These are phyloP conservation scores for Cutaneotrichosporon cavernicola DNA, from an alignment of 1,284 basidiomycete species.

Conservation along the genomic window DNA sequence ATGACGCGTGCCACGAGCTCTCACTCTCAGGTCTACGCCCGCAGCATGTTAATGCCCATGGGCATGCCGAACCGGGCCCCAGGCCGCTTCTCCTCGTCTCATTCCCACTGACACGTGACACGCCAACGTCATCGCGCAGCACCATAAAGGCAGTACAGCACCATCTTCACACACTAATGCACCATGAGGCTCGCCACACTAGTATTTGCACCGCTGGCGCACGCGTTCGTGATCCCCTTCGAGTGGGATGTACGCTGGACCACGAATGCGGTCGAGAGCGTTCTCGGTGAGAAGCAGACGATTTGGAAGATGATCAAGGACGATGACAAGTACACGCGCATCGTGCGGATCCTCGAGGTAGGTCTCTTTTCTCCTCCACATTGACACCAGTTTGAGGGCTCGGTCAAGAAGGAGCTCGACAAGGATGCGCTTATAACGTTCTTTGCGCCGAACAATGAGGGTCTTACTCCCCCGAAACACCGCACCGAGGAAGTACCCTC, in stretches of 20 bases:
- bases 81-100: too few species aligned
- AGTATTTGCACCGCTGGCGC: slow-evolving; percentile 2
- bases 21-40: too few species aligned
- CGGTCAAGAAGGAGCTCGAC: slow-evolving; percentile 47
- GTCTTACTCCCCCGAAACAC: slow-evolving; percentile 41
- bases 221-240: not conserved
- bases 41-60: too few species aligned
- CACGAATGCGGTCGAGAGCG: not conserved
- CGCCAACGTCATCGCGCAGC: not conserved
- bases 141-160: not conserved
- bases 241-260: slow-evolving; percentile 8
- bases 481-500: slow-evolving; percentile 43
- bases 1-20: too few species aligned
- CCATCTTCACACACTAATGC: not conserved
- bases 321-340: slow-evolving; percentile 49
- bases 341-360: slow-evolving; percentile 52
- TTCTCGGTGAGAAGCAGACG: slow-evolving; percentile 30
- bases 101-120: not conserved
- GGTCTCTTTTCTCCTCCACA: not conserved
- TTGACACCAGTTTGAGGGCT: slow-evolving; percentile 36
- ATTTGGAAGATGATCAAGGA: slow-evolving; percentile 50
- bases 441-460: slow-evolving; percentile 53
- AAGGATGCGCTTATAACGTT: slow-evolving; percentile 48
- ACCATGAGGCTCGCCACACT: not conserved
- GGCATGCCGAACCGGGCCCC: too few species aligned